Evolutionary conservation across 1,284 basidiomycete genomes (phyloP).

Genomic region (Irpex sp.): DNA sequence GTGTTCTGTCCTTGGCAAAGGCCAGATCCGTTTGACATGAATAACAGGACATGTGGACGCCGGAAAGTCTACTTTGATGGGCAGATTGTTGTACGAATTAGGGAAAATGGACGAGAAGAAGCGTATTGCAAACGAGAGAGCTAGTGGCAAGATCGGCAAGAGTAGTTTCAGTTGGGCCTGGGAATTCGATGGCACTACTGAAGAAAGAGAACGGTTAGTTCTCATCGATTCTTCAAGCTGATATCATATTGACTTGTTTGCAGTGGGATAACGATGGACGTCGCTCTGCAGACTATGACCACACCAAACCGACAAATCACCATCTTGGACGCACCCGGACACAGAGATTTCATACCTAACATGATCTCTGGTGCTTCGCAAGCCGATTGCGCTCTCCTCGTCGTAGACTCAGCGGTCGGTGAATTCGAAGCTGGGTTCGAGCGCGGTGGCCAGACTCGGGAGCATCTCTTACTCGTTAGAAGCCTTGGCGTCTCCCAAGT

Average conservation of each 20-base stretch:
- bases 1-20: conserved; percentile 23
- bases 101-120: conserved; percentile 87
- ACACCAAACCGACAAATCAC: conserved; percentile 84
- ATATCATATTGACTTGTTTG: background rate
- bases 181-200: conserved; percentile 91
- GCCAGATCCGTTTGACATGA: background rate
- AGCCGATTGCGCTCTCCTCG: conserved; percentile 94
- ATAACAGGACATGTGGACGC: conserved; percentile 92
- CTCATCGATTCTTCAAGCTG: background rate
- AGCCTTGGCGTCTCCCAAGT: conserved; percentile 95
- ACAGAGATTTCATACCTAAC: conserved; percentile 97
- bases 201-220: conserved; percentile 86
- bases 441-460: conserved; percentile 93
- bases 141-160: conserved; percentile 90
- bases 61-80: conserved; percentile 98
- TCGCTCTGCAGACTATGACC: conserved; percentile 81
- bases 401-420: conserved; percentile 87
- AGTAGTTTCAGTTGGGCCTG: conserved; percentile 97
- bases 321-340: conserved; percentile 94
- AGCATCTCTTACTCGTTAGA: conserved; percentile 90
- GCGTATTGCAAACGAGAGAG: conserved; percentile 82
- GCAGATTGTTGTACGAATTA: conserved; percentile 88
- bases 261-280: conserved; percentile 97
- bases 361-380: conserved; percentile 99
- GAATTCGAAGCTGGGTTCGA: conserved; percentile 97